Base-by-base conservation (phyloP, 768 basidiomycete genomes). In the Boletus subcaerulescens region DNA sequence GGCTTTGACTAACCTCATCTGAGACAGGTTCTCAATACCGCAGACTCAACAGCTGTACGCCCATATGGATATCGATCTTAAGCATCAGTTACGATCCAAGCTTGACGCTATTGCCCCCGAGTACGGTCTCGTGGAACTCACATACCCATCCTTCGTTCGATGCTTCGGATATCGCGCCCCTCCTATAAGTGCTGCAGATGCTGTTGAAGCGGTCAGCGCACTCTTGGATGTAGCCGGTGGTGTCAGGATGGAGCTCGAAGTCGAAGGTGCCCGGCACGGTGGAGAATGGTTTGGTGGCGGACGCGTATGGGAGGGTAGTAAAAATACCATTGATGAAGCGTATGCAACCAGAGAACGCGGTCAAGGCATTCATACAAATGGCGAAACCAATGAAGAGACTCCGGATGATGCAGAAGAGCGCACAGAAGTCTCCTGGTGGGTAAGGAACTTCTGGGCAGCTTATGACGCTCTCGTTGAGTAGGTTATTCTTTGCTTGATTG, bases 41-140 rank as follows among this genome's bases (percentile, higher is more conserved):
- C 95, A 99, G 70, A 95, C 93, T 15, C 94, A 97, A 61, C 95
- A 99, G 64, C 80, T 89, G 3, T 96, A 93, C 65, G 74, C 88
- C 0, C 94, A 98, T 67, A 99, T 99, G 97, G 93, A 97, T 68
- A 89, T 92, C 75, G 91, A 93, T 65, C 81, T 98, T 57, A 98
- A 97, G 71, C 80, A 82, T 45, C 77, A 81, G 15, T 78, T 99
- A 13, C 81, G 87, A 33, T 77, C 82, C 48, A 93, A 95, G 67
- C 82, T 99, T 5, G 87, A 92, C 50, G 82, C 86, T 42, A 88
- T 97, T 50, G 93, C 93, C 2, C 95, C 96, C 0, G 93, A 97
- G 69, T 96, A 98, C 63, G 95, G 93, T 20, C 85, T 99, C 9
- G 80, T 95, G 53, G 96, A 99, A 65, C 82, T 98, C 35, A 81